Evolutionary conservation across 2,329 filamentous ascomycete genomes (phyloP).

Genomic region (Ophioceras dolichostomum): DNA sequence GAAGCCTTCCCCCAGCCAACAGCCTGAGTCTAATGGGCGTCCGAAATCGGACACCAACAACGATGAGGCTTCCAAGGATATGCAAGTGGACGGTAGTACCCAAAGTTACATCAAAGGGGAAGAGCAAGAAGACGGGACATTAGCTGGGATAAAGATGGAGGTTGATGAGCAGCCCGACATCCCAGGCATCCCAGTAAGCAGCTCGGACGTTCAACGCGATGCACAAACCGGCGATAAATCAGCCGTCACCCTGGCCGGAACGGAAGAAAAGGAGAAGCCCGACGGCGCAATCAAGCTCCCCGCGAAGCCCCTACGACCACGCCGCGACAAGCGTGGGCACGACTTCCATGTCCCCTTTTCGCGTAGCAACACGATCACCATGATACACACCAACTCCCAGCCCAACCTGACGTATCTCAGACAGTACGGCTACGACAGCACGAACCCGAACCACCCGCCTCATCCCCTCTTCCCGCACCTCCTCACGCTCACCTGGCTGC

Average conservation of each 20-base stretch:
- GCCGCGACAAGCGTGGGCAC: constrained; percentile 12
- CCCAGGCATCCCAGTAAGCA: too few species aligned
- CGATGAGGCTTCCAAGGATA: not conserved
- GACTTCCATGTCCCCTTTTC: constrained; percentile 55
- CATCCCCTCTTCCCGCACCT: constrained; percentile 79
- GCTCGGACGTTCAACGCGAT: too few species aligned
- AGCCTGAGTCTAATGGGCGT: not conserved
- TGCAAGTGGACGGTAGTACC: too few species aligned
- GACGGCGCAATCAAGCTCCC: constrained; percentile 5
- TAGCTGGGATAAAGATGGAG: too few species aligned
- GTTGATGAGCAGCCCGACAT: not conserved
- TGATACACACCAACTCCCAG: constrained; percentile 72
- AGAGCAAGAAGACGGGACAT: too few species aligned
- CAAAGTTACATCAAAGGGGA: too few species aligned
- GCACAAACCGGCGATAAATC: too few species aligned
- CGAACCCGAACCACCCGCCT: constrained; percentile 47
- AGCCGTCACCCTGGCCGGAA: not conserved
- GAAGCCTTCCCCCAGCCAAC: not conserved
- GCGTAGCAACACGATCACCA: constrained; percentile 62
- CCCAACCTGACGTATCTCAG: constrained; percentile 79
- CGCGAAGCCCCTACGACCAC: constrained; percentile 1
- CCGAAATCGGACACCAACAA: not conserved
- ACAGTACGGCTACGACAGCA: constrained; percentile 77
- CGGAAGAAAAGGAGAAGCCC: not conserved
- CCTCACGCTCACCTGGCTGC: constrained; percentile 80